These are phyloP conservation scores for Solanum hybrid DNA, from an alignment of 305 asterid species.

Conservation along the genomic window DNA sequence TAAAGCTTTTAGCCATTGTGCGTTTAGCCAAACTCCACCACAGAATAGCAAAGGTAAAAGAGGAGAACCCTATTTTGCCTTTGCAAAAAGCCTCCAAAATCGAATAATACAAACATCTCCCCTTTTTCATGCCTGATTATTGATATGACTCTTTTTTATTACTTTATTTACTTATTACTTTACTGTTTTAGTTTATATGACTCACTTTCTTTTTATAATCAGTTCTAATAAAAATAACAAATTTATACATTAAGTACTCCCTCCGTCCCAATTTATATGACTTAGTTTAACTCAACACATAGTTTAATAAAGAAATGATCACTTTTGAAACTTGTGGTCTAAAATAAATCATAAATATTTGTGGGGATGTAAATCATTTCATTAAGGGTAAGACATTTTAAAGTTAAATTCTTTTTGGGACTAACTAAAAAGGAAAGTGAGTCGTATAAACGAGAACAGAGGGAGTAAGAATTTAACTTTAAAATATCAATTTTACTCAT, in stretches of 20 bases:
- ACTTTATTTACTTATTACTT: not conserved
- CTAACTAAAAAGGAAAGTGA: no score
- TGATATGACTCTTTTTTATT: not conserved
- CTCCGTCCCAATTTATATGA: no score
- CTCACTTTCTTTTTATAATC: not conserved
- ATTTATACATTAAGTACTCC: not conserved
- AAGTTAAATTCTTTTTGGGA: not conserved
- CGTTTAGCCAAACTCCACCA: slow-evolving; percentile 10
- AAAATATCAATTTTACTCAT: no score
- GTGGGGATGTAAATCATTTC: not conserved
- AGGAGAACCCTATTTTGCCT: slow-evolving; percentile 7
- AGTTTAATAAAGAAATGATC: no score
- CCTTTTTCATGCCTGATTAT: not conserved
- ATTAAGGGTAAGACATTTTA: no score
- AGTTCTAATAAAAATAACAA: no score
- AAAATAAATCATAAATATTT: no score
- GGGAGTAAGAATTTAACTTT: not conserved
- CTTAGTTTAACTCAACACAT: no score
- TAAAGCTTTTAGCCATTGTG: slow-evolving; percentile 4
- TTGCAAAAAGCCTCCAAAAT: not conserved
- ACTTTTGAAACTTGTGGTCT: no score
- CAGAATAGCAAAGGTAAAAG: slow-evolving; percentile 7
- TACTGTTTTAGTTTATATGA: no score
- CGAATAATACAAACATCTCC: not conserved
- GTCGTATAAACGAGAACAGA: not conserved